Base-by-base conservation (phyloP, 202 grass and related monocot species). In the Bolboschoenoplectus hybrid region DNA sequence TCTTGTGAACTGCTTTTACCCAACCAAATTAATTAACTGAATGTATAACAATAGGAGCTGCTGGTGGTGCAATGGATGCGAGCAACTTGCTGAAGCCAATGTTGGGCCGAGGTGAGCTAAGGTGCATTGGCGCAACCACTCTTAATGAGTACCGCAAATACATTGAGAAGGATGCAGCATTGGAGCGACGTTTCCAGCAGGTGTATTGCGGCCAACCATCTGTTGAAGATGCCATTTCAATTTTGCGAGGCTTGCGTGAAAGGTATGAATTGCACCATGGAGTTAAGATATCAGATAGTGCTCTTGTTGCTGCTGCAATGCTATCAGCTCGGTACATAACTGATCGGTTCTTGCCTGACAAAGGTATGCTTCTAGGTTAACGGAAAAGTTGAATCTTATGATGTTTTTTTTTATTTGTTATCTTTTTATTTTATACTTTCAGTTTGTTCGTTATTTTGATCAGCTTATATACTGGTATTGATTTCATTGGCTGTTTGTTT, bases 141-240 rank as follows among this genome's bases (percentile, higher is more conserved):
- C 88, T 98, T 82, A 94, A 93, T 82, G 93, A 98, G 78, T 98
- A 98, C 84, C 89, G 93, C 85, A 98, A 95, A 77, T 98, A 98
- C 81, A 98, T 98, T 16, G 95, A 98, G 83, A 98, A 98, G 67
- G 95, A 98, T 88, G 86, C 95, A 85, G 95, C 95, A 84, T 88
- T 98, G 60, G 95, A 98, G 53, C 93, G 95, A 80, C 90, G 95
- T 70, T 98, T 98, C 58, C 95, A 98, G 79, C 93, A 98, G 82
- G 93, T 98, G 82, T 98, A 98, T 65, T 98, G 96, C 46, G 89
- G 90, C 82, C 87, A 98, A 85, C 96, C 91, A 75, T 89, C 91
- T 47, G 93, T 98, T 68, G 93, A 94, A 86, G 96, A 98, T 67
- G 87, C 96, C 4, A 83, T 98, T 66, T 95, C 91, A 16, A 98